A percentile compares a stretch with the other conserved stretches of the same genome.
Conservation (phyloP, 768 basidiomycete species). For the Mycena metata region DNA sequence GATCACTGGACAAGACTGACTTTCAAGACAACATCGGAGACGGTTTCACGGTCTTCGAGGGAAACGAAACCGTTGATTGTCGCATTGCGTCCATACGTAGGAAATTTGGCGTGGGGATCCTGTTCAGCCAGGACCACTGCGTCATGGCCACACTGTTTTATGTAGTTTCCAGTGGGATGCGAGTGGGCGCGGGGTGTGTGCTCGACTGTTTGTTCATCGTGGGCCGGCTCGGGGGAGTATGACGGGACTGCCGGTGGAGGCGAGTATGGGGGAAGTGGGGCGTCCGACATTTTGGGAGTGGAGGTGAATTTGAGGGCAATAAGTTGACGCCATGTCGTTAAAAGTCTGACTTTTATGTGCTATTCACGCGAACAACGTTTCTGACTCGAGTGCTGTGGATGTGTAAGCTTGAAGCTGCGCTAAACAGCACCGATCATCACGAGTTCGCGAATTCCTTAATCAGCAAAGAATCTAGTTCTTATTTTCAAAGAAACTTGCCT, state of each 20-base stretch:
- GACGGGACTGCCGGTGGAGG: slow-evolving; percentile 66
- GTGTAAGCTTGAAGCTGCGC: slow-evolving; percentile 8
- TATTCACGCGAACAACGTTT: slow-evolving; percentile 16
- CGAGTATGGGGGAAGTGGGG: slow-evolving; percentile 64
- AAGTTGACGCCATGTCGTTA: background rate
- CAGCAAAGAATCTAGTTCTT: background rate
- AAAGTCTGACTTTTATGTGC: slow-evolving; percentile 22
- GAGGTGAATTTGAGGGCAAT: background rate
- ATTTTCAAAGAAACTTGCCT: background rate
- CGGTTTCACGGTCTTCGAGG: slow-evolving; percentile 53
- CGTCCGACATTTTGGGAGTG: background rate
- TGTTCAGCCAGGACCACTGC: slow-evolving; percentile 64
- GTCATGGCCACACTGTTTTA: slow-evolving; percentile 53
- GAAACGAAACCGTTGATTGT: slow-evolving; percentile 58
- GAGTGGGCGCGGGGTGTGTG: slow-evolving; percentile 54
- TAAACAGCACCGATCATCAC: slow-evolving; percentile 6
- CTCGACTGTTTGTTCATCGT: slow-evolving; percentile 67
- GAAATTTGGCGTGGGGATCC: slow-evolving; percentile 52
- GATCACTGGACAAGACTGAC: slow-evolving; percentile 44
- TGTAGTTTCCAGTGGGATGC: slow-evolving; percentile 53
- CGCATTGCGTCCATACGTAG: slow-evolving; percentile 60
- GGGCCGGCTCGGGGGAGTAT: slow-evolving; percentile 68
- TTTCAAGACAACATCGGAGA: slow-evolving; percentile 61
- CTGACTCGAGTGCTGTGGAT: slow-evolving; percentile 22
- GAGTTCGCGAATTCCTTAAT: background rate